These are phyloP conservation scores for Capsicum chinense DNA, from an alignment of 257 asterid genomes.

Conservation along the genomic window DNA sequence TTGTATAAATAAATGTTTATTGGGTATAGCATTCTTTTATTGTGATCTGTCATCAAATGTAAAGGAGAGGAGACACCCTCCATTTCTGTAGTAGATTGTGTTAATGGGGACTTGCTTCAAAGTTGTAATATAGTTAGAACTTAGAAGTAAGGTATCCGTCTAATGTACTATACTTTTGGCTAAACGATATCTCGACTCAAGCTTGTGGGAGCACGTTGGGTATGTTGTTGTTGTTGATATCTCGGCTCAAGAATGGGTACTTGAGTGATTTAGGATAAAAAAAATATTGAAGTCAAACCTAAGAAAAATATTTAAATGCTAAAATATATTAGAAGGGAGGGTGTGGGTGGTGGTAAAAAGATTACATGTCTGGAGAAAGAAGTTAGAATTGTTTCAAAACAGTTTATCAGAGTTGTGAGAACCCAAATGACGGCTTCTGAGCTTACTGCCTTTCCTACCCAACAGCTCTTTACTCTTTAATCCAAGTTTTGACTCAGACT, in stretches of 20 bases:
- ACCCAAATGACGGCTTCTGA: conserved; percentile 3
- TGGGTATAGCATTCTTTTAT: too few species aligned
- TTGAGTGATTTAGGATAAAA: background rate
- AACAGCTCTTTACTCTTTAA: background rate
- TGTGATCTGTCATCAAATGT: background rate
- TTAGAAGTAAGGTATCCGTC: background rate
- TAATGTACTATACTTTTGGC: background rate
- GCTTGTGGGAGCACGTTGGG: too few species aligned
- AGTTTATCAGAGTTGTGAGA: background rate
- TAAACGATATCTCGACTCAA: too few species aligned
- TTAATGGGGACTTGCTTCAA: background rate
- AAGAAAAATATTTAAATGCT: background rate
- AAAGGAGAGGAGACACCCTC: background rate
- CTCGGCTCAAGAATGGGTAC: background rate
- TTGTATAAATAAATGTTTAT: background rate
- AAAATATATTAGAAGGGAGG: background rate
- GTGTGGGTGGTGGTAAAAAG: background rate
- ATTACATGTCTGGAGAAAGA: background rate
- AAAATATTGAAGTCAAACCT: background rate
- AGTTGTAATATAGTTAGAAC: background rate
- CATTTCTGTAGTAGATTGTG: background rate
- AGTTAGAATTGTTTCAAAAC: background rate
- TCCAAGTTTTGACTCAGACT: background rate
- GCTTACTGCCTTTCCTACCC: background rate
- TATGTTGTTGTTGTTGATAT: too few species aligned